A percentile compares a stretch with the other conserved stretches of the same genome.
Conservation (phyloP, 345 rosid species). For the Pistacia vera region DNA sequence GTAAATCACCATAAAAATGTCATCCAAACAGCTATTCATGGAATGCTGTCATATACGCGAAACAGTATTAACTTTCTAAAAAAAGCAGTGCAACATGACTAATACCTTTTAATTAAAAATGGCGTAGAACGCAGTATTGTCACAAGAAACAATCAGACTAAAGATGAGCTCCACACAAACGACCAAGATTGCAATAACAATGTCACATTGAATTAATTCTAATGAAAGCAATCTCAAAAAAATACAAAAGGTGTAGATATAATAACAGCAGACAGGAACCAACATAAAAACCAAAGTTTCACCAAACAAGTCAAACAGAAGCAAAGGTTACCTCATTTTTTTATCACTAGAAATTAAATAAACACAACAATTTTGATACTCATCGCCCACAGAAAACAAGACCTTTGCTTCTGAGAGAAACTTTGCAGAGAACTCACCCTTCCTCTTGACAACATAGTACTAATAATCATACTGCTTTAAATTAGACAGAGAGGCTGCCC, state of each 20-base stretch:
- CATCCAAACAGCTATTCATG: background rate
- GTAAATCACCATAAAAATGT: background rate
- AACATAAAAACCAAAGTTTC: no score
- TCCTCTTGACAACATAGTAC: background rate
- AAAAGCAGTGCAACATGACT: background rate
- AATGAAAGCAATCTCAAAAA: background rate
- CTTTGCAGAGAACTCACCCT: background rate
- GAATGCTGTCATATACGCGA: background rate
- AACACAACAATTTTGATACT: no score
- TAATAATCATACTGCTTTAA: background rate
- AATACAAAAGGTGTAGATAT: background rate
- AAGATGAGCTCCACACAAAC: background rate
- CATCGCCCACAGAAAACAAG: background rate
- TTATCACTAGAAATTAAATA: background rate
- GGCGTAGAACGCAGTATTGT: background rate
- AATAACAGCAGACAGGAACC: no score
- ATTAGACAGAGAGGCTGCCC: background rate
- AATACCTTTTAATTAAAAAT: background rate
- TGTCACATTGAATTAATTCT: background rate
- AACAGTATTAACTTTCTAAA: background rate
- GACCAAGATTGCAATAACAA: background rate
- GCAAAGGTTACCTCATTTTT: no score
- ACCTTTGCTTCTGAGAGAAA: background rate
- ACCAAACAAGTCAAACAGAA: no score
- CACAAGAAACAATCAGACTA: background rate